These are phyloP conservation scores for Plectranthus barbatus DNA, from an alignment of 257 asterid genomes.

Conservation along the genomic window DNA sequence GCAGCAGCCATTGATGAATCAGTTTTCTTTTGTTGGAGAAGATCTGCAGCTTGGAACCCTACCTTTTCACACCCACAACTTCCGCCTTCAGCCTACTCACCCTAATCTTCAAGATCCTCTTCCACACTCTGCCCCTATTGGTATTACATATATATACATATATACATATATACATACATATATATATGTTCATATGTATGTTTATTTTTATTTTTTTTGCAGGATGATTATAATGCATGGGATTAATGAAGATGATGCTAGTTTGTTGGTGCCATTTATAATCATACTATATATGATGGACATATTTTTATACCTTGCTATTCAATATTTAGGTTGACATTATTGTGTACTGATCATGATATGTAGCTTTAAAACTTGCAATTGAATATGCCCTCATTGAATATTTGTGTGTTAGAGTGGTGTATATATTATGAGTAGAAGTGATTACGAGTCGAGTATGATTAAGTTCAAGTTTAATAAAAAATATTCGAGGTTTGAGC, in stretches of 20 bases:
- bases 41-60: constrained; percentile 36
- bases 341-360: neutral
- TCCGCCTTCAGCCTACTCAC: constrained; percentile 53
- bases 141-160: neutral
- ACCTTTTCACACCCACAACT: constrained; percentile 23
- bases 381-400: too few species aligned
- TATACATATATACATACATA: too few species aligned
- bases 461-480: too few species aligned
- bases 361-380: neutral
- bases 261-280: neutral
- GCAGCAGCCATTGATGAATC: constrained; percentile 44
- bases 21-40: constrained; percentile 54
- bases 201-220: neutral
- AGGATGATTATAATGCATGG: neutral
- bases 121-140: neutral
- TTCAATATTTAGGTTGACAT: neutral
- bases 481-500: too few species aligned
- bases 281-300: neutral
- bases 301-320: neutral
- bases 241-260: neutral
- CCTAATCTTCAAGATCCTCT: constrained; percentile 52
- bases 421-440: too few species aligned
- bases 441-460: too few species aligned
- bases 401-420: too few species aligned
- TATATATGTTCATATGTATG: too few species aligned